A percentile compares a stretch with the other conserved stretches of the same genome.
Conservation (phyloP, 2,329 filamentous ascomycete genomes). For the Penicillium freii region DNA sequence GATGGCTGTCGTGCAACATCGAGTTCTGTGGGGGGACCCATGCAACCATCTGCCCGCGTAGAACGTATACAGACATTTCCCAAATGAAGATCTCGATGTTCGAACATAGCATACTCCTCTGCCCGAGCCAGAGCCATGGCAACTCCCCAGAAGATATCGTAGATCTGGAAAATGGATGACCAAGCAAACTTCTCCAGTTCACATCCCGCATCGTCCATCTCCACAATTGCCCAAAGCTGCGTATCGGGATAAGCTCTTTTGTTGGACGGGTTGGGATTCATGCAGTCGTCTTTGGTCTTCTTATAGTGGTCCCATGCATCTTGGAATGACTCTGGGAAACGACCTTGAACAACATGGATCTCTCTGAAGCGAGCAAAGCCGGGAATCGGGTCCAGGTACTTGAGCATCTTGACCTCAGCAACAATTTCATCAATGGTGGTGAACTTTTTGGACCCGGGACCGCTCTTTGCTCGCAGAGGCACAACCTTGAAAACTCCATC, state of each 20-base stretch:
- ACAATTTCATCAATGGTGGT: constrained; percentile 52
- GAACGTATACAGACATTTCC: constrained; percentile 63
- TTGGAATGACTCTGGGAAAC: constrained; percentile 53
- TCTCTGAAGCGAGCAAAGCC: constrained; percentile 63
- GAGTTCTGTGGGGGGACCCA: constrained; percentile 35
- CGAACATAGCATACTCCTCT: constrained; percentile 60
- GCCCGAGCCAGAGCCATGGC: constrained; percentile 60
- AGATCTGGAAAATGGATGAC: constrained; percentile 50
- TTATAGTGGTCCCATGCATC: constrained; percentile 45
- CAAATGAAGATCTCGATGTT: constrained; percentile 65
- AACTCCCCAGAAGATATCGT: constrained; percentile 68
- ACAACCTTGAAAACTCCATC: constrained; percentile 52
- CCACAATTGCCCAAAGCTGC: constrained; percentile 63
- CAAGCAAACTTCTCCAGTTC: constrained; percentile 52
- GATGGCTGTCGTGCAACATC: constrained; percentile 32
- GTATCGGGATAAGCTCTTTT: constrained; percentile 53
- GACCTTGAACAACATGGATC: constrained; percentile 57
- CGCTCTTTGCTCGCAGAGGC: constrained; percentile 43
- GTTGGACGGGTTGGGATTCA: constrained; percentile 57
- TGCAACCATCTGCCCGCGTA: constrained; percentile 30
- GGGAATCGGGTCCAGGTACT: constrained; percentile 57
- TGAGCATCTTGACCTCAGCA: constrained; percentile 53
- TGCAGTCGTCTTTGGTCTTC: constrained; percentile 44
- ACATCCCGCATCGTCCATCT: constrained; percentile 64
- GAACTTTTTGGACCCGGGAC: constrained; percentile 43